Base-by-base conservation (phyloP, 2,329 filamentous ascomycete species). In the Sclerotinia nivalis region DNA sequence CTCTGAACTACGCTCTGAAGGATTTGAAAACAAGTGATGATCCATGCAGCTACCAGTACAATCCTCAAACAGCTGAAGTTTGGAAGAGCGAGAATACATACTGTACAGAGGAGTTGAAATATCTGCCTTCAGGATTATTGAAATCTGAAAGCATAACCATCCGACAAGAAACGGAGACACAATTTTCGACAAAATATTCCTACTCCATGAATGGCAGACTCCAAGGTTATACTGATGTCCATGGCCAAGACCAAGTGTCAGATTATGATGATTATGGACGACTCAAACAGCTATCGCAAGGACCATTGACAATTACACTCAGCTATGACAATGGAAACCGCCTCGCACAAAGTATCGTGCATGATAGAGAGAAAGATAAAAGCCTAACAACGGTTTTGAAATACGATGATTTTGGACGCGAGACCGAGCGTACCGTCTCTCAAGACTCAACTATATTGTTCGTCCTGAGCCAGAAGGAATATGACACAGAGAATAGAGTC, bases 181-280 rank as follows among this genome's bases (percentile, higher is more conserved):
- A 9, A 20, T 31, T 55, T 18, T 55, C 52, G 52, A 55, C 52
- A 20, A 55, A 55, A 31, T 55, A 55, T 34, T 55, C 52, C 2
- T 34, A 55, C 52, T 55, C 52, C 7, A 55, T 55, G 52, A 55
- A 55, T 55, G 52, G 52, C 28, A 55, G 28, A 20, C 52, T 55
- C 31, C 52, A 55, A 12, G 0, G 8, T 34, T 55, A 55, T 34
- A 55, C 52, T 20, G 52, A 55, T 55, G 52, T 55, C 28, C 52
- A 55, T 34, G 28, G 13, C 15, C 15, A 31, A 34, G 28, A 55
- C 12, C 52, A 55, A 31, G 7, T 55, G 52, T 9, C 34, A 8
- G 28, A 55, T 31, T 55, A 55, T 18, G 52, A 55, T 34, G 52
- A 55, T 55, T 55, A 55, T 34, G 52, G 52, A 31, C 5, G 52